Base-by-base conservation (phyloP, 148 eudicot species). In the Silene uniflora region DNA sequence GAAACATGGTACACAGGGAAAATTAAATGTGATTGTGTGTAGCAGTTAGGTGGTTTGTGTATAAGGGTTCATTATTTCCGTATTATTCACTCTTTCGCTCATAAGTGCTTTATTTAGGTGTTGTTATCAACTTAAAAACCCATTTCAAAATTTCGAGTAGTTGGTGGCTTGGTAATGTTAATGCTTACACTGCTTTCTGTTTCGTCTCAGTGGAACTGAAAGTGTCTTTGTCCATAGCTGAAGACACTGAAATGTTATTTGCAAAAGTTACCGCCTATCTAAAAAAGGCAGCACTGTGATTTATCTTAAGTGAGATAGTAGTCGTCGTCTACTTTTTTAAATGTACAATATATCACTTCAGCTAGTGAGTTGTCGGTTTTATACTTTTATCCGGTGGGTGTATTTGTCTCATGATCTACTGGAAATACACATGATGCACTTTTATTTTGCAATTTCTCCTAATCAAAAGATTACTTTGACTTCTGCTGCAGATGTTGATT, bases 81-180 rank as follows among this genome's bases (percentile, higher is more conserved):
- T n/a, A n/a, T n/a, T n/a, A n/a, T n/a, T n/a, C n/a, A n/a, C n/a
- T n/a, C n/a, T n/a, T n/a, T n/a, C n/a, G n/a, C n/a, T n/a, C n/a
- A n/a, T n/a, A n/a, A n/a, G n/a, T n/a, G n/a, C n/a, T n/a, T n/a
- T 76, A 77, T 91, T 93, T 84, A 89, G 98, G 97, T 77, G 63
- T 46, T 64, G 8, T 24, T 18, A 69, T 73, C 75, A 42, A 62
- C 6, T 71, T 25, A 46, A 52, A 77, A 52, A 27, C 42, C 54
- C 17, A 12, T 35, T 55, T 44, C 35, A 23, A 46, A 8, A 49
- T 39, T 39, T 9, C 44, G 44, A 39, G 44, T 39, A 39, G 6
- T 39, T 39, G 44, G 9, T 55, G 17, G 47, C 54, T 46, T 27
- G 44, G 14, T 46, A 47, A 19, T 59, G 42, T 62, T 22, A 66